Percentiles rank a stretch among this genome's conserved stretches.
Conservation (phyloP, 345 rosid species). For the Eucalyptus regnans region DNA sequence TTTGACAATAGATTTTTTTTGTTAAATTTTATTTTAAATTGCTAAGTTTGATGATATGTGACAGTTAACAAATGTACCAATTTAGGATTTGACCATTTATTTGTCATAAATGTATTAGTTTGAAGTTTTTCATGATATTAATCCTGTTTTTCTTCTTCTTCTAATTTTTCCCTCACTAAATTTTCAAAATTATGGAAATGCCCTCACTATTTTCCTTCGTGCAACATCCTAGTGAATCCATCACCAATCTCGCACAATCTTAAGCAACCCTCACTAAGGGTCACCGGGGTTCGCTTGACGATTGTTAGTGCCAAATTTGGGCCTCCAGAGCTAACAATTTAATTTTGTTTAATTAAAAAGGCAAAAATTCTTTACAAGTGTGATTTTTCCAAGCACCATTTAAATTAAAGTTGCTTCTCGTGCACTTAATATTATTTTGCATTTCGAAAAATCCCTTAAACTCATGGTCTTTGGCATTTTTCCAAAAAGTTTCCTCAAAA, state of each 20-base stretch:
- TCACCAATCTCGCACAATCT: accelerated
- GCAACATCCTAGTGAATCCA: not conserved
- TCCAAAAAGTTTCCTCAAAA: too few species aligned
- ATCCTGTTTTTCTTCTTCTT: not conserved
- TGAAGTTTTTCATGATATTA: too few species aligned
- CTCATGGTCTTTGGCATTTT: too few species aligned
- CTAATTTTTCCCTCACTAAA: not conserved
- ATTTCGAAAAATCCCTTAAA: not conserved
- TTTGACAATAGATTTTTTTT: too few species aligned
- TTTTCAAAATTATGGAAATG: too few species aligned
- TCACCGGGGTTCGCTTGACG: not conserved
- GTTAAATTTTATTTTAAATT: too few species aligned
- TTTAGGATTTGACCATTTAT: too few species aligned
- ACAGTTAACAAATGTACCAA: accelerated
- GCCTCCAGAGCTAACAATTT: not conserved
- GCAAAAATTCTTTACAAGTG: too few species aligned
- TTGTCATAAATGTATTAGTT: too few species aligned
- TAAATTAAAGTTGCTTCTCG: not conserved
- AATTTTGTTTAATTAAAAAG: too few species aligned
- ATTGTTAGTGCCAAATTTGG: not conserved
- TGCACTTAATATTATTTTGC: too few species aligned
- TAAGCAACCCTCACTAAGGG: not conserved
- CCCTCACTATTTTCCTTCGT: not conserved
- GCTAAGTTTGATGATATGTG: too few species aligned
- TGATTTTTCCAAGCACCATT: not conserved